These are phyloP conservation scores for Trametes elegans DNA, from an alignment of 768 basidiomycete genomes.

Conservation along the genomic window DNA sequence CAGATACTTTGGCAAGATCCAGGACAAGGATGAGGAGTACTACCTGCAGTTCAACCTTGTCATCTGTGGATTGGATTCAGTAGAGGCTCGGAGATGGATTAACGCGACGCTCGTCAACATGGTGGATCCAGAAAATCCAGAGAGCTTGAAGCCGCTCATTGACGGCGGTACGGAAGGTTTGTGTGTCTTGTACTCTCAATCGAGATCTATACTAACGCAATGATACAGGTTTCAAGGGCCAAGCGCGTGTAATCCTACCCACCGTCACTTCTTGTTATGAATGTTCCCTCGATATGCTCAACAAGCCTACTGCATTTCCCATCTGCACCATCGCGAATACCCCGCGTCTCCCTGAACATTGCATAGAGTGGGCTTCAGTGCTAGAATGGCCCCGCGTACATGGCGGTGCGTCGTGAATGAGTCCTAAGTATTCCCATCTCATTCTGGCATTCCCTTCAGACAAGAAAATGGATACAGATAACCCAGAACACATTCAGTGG, in stretches of 20 bases:
- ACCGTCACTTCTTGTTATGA: constrained; percentile 97
- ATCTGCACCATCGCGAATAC: constrained; percentile 99
- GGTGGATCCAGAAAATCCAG: constrained; percentile 89
- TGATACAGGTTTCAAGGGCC: constrained; percentile 89
- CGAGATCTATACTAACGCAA: neutral
- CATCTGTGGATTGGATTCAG: constrained; percentile 95
- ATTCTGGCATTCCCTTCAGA: constrained; percentile 47
- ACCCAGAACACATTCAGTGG: constrained; percentile 97
- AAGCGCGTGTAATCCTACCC: constrained; percentile 95
- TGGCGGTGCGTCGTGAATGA: constrained; percentile 69
- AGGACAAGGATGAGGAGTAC: constrained; percentile 93
- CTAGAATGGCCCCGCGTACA: constrained; percentile 96
- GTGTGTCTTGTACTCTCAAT: neutral
- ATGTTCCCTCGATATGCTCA: constrained; percentile 97
- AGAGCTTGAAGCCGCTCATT: constrained; percentile 93
- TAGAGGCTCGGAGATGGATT: constrained; percentile 98
- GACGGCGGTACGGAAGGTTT: constrained; percentile 98
- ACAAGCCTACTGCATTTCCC: constrained; percentile 94
- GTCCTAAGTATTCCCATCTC: neutral
- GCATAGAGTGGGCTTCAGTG: constrained; percentile 99
- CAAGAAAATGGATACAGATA: constrained; percentile 95
- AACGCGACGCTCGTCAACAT: constrained; percentile 95
- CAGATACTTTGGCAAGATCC: constrained; percentile 96
- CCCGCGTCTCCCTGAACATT: constrained; percentile 95
- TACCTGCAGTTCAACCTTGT: constrained; percentile 97